Base-by-base conservation (phyloP, 2,329 filamentous ascomycete species). In the Trichoderma semiorbis region DNA sequence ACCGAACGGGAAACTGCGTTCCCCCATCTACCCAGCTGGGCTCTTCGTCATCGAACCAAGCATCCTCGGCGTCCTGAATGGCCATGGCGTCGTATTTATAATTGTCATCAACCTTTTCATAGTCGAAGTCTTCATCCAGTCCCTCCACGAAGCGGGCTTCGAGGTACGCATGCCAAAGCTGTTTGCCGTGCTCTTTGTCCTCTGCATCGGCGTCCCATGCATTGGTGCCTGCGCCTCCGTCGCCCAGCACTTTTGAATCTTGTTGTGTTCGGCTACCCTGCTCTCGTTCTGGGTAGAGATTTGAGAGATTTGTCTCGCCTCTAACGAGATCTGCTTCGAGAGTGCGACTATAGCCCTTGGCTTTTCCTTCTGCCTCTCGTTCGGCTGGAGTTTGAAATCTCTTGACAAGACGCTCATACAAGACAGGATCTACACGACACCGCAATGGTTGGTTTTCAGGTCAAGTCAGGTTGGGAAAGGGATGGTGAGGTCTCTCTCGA, bases 401-500 rank as follows among this genome's bases (percentile, higher is more conserved):
- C 67, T 93, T 90, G 73, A 97, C 88, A 28, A 97, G 86, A 68
- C 89, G 88, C 80, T 97, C 93, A 84, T 97, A 97, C 36, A 97
- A 87, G 10, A 95, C 83, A 1, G 94, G 93, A 81, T 96, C 93
- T 87, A 71, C 57, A 58, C 11, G 24, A 26, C 1, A 53, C 28
- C 26, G 26, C 36, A 50, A 69, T 16, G n/a, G 53, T 68, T 65
- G 62, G 62, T 53, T 55, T 47, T 16, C n/a, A 53, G 62, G 21
- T 43, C 28, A 21, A 11, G 24, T 47, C 24, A 64, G 10, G 26
- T 30, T 47, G 18, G 34, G 16, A 30, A 63, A 18, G 24, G 36
- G 8, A 11, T 36, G 7, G n/a, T 8, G 43, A 10, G 16, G 3
- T 30, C 62, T 63, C 28, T 39, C 11, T 39, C 21, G 30, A 11